These are phyloP conservation scores for Acer yangbiense DNA, from an alignment of 345 rosid genomes.

Conservation along the genomic window DNA sequence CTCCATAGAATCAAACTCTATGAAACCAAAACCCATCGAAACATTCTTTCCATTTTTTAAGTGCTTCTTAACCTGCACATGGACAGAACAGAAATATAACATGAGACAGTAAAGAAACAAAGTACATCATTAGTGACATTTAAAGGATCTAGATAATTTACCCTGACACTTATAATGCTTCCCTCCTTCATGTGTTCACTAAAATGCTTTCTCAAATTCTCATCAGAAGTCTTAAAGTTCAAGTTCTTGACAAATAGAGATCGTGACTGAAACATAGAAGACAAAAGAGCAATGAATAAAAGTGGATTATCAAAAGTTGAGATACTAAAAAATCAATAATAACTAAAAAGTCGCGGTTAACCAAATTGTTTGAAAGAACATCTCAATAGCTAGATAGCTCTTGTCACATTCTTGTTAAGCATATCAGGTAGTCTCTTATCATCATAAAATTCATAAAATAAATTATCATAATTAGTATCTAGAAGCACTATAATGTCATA, in stretches of 20 bases:
- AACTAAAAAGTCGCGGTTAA: not conserved
- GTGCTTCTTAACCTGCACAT: conserved; percentile 78
- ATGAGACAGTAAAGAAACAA: conserved; percentile 19
- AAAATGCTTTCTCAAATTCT: conserved; percentile 71
- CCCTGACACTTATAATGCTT: conserved; percentile 77
- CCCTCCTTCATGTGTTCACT: conserved; percentile 64
- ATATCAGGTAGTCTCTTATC: not conserved
- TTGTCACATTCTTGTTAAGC: not conserved
- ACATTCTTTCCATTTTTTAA: conserved; percentile 76
- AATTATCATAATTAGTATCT: not conserved
- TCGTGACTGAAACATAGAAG: conserved; percentile 63
- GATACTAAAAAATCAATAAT: not conserved
- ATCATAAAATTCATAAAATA: not conserved
- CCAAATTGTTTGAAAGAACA: not conserved
- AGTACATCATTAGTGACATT: conserved; percentile 8
- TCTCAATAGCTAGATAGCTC: not conserved
- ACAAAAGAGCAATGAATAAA: conserved; percentile 26
- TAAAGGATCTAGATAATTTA: conserved; percentile 31
- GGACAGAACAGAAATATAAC: conserved; percentile 14
- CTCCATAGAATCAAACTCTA: conserved; percentile 84
- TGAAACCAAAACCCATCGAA: conserved; percentile 91
- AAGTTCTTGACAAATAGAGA: conserved; percentile 86
- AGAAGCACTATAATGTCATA: not conserved
- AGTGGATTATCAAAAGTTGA: not conserved
- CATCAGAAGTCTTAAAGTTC: conserved; percentile 90